phyloP scores from a whole-genome alignment of 768 basidiomycete genomes.

The Hygrophorus russula region DNA sequence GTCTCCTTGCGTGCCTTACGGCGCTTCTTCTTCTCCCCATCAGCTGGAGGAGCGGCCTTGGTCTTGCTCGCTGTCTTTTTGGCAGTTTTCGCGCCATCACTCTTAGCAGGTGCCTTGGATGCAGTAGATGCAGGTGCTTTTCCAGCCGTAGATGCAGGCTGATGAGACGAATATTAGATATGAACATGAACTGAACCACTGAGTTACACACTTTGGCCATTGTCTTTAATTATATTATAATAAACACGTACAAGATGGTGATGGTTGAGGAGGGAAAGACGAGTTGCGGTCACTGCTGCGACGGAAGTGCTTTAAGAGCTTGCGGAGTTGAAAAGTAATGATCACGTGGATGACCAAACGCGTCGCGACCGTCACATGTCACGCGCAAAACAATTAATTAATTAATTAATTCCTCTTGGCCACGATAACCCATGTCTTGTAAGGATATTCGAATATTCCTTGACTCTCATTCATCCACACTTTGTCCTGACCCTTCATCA shows the following conservation, averaged over 20 bases:
- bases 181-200: too few species aligned
- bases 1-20: slow-evolving; percentile 75
- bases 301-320: too few species aligned
- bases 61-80: slow-evolving; percentile 53
- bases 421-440: slow-evolving; percentile 56
- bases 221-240: too few species aligned
- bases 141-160: slow-evolving; percentile 65
- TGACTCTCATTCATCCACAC: slow-evolving; percentile 66
- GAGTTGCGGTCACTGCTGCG: too few species aligned
- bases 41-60: slow-evolving; percentile 27
- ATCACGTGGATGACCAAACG: too few species aligned
- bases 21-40: slow-evolving; percentile 72
- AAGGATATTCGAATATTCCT: slow-evolving; percentile 74
- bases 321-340: too few species aligned
- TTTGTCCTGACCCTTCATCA: slow-evolving; percentile 48
- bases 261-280: too few species aligned
- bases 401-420: slow-evolving; percentile 21
- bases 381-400: too few species aligned
- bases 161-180: not conserved
- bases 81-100: slow-evolving; percentile 35
- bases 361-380: too few species aligned
- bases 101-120: slow-evolving; percentile 52
- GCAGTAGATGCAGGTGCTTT: slow-evolving; percentile 57
- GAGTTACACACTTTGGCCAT: too few species aligned
- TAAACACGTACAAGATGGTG: too few species aligned